Percentiles rank a stretch among this genome's conserved stretches.
Conservation (phyloP, 768 basidiomycete species). For the Leucosporidium yakuticum region DNA sequence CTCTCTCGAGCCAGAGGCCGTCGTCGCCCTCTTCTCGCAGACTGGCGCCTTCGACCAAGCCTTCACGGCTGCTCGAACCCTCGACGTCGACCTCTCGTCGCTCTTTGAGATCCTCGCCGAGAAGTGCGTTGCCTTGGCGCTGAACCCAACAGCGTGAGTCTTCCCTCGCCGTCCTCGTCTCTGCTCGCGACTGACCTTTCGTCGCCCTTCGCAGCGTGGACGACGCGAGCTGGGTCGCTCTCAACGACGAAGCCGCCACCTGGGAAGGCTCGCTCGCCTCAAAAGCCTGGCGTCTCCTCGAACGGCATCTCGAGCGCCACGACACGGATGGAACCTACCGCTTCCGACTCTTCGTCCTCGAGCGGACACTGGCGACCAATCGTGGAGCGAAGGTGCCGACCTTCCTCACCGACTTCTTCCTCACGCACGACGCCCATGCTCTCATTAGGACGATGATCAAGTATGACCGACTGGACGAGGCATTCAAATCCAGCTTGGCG, state of each 20-base stretch:
- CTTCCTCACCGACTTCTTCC: slow-evolving; percentile 70
- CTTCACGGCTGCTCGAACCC: slow-evolving; percentile 63
- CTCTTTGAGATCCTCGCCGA: slow-evolving; percentile 69
- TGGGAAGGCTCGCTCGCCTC: slow-evolving; percentile 77
- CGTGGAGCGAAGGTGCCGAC: slow-evolving; percentile 58
- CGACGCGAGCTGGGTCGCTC: slow-evolving; percentile 74
- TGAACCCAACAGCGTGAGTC: slow-evolving; percentile 44
- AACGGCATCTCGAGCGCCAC: slow-evolving; percentile 68
- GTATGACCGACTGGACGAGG: slow-evolving; percentile 71
- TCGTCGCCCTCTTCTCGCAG: slow-evolving; percentile 73
- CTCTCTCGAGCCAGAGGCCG: slow-evolving; percentile 48
- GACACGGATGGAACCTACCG: slow-evolving; percentile 65
- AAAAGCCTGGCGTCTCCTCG: slow-evolving; percentile 82
- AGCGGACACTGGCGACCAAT: slow-evolving; percentile 67
- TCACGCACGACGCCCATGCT: slow-evolving; percentile 64
- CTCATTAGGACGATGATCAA: slow-evolving; percentile 71
- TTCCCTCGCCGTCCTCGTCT: neutral
- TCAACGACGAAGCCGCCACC: slow-evolving; percentile 62
- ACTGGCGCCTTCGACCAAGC: slow-evolving; percentile 72
- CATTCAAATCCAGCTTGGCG: slow-evolving; percentile 48
- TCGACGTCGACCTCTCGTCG: slow-evolving; percentile 80
- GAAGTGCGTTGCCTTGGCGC: slow-evolving; percentile 69
- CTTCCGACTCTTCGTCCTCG: slow-evolving; percentile 70
- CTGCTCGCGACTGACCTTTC: slow-evolving; percentile 7
- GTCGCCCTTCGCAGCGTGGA: slow-evolving; percentile 56